Base-by-base conservation (phyloP, 129 eudicot genomes). In the Pulicaria dysenterica region DNA sequence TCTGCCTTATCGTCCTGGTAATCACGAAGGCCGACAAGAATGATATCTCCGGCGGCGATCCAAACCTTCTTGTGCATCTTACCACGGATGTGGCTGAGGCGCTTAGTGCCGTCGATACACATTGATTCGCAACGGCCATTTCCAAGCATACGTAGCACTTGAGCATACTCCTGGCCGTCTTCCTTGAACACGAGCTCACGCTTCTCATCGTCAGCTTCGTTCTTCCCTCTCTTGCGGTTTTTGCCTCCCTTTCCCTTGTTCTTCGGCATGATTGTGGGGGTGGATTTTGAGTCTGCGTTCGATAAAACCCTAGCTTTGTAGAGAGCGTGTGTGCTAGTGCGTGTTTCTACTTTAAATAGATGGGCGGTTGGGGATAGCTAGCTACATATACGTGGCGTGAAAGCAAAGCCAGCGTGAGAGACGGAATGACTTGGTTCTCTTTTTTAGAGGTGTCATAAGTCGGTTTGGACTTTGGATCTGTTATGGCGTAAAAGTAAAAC, bases 221-320 rank as follows among this genome's bases (percentile, higher is more conserved):
- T 92, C 88, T 92, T 92, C 0, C 98, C 98, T 67, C 98, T 73
- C 85, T 92, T 92, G 65, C 98, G 84, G 34, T 92, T 92, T 83
- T 92, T 92, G 2, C 98, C 98, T 92, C 98, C 98, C 81, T 92
- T 92, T 46, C 98, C 98, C 73, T 92, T 92, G 82, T 92, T 92
- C 95, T 92, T 92, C 95, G 98, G 98, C 98, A 92, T 92, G 70
- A 19, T 71, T 24, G 57, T 50, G 49, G 65, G 42, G 74, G 61
- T 56, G 74, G 24, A 15, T 49, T 72, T 69, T 51, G 50, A n/a
- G 31, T 55, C 34, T 60, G 24, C 7, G 48, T 47, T 8, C 2
- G 56, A 7, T 19, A 56, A 76, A 83, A 80, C 85, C 88, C 83
- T 77, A 84, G 82, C 14, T 56, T 17, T 8, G 5, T 15, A 50